These are phyloP conservation scores for Phytophthora pluvialis DNA, from an alignment of 352 stramenopile genomes.

Conservation along the genomic window DNA sequence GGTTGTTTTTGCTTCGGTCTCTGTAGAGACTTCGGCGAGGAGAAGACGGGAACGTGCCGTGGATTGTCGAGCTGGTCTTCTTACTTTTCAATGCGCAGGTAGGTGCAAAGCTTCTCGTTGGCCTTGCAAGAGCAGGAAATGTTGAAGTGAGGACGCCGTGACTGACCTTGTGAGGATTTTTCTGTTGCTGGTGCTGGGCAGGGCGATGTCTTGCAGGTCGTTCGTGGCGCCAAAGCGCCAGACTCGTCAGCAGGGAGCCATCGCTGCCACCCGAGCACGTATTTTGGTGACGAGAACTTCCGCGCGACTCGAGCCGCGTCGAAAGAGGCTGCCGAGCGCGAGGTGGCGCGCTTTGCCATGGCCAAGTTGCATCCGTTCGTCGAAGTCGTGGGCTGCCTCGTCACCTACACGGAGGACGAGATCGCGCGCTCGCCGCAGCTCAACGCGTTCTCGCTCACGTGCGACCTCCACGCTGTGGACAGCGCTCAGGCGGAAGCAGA, in stretches of 20 bases:
- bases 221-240: conserved; percentile 30
- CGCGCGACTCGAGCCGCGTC: conserved; percentile 37
- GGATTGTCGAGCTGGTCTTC: conserved; percentile 58
- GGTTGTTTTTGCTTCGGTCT: not conserved
- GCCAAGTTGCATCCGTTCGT: conserved; percentile 51
- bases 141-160: not conserved
- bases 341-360: conserved; percentile 47
- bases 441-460: conserved; percentile 56
- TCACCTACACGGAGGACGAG: conserved; percentile 56
- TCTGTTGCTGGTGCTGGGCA: conserved; percentile 4
- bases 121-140: too few relatives aligned
- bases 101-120: not conserved
- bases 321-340: conserved; percentile 53
- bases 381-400: conserved; percentile 53
- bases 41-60: conserved; percentile 38
- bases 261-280: conserved; percentile 11
- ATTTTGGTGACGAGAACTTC: conserved; percentile 47
- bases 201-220: conserved; percentile 54
- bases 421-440: conserved; percentile 49
- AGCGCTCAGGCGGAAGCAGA: conserved; percentile 33
- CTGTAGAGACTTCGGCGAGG: conserved; percentile 43
- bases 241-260: not conserved
- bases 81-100: conserved; percentile 67
- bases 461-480: conserved; percentile 40
- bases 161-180: not conserved